These are phyloP conservation scores for Candida sphagnicola DNA, from an alignment of 805 yeast genomes.

Conservation along the genomic window DNA sequence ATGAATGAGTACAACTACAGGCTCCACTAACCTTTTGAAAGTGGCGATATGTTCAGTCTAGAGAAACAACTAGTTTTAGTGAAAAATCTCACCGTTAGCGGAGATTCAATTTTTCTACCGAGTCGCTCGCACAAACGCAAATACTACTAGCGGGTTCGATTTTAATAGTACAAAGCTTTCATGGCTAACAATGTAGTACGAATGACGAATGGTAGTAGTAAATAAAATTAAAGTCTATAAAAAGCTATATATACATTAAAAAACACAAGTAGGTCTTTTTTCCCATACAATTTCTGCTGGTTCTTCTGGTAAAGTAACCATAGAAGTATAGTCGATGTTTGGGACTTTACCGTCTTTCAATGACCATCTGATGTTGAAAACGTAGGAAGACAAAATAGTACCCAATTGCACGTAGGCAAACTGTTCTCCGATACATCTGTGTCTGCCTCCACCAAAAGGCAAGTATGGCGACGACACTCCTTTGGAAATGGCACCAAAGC, in stretches of 20 bases:
- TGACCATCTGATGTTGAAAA: conserved; percentile 76
- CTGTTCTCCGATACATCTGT: conserved; percentile 98
- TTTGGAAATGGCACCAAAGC: conserved; percentile 94
- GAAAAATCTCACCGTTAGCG: not conserved
- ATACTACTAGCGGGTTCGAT: too few species aligned
- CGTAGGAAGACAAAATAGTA: conserved; percentile 68
- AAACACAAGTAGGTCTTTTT: conserved; percentile 47
- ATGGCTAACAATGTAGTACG: too few species aligned
- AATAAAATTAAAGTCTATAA: not conserved
- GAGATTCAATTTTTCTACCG: too few species aligned
- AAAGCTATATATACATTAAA: conserved; percentile 10
- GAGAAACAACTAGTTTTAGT: not conserved
- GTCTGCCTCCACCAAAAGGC: conserved; percentile 99
- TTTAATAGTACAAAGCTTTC: too few species aligned
- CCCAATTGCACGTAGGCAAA: conserved; percentile 95
- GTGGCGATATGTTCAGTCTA: not conserved
- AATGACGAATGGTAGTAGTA: too few species aligned
- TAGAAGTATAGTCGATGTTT: conserved; percentile 72
- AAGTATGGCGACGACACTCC: conserved; percentile 95
- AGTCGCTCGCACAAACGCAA: too few species aligned
- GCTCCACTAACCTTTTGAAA: not conserved
- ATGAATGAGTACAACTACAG: not conserved
- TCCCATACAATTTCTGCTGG: conserved; percentile 76
- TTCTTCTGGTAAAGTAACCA: conserved; percentile 86
- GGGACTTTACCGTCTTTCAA: conserved; percentile 49